phyloP scores from a whole-genome alignment of 108 stramenopile genomes.

The Stephanodiscus minutulus region DNA sequence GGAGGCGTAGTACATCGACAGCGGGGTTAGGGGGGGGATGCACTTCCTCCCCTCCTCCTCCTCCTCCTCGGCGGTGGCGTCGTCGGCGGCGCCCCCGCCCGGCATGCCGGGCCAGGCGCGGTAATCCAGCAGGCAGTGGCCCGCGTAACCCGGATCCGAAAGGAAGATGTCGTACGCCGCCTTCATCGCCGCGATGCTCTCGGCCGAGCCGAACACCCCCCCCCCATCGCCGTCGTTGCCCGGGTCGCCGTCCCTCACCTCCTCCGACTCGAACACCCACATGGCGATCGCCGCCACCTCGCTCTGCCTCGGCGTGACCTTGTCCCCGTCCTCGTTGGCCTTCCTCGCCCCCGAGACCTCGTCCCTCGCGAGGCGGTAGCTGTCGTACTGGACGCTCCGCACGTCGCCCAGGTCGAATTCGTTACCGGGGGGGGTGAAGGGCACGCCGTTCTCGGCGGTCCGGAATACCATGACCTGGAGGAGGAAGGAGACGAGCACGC shows the following conservation, averaged over 20 bases:
- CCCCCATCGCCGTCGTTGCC: neutral
- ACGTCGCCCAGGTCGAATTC: conserved; percentile 52
- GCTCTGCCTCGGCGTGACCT: conserved; percentile 7
- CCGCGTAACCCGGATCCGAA: conserved; percentile 26
- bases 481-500: conserved; percentile 41
- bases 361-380: conserved; percentile 47
- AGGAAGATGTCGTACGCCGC: conserved; percentile 51
- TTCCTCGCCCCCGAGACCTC: conserved; percentile 16
- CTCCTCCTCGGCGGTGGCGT: neutral
- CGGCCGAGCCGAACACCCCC: conserved; percentile 43
- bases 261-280: conserved; percentile 54
- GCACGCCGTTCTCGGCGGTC: conserved; percentile 40
- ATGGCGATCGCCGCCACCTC: conserved; percentile 40
- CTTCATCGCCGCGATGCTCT: conserved; percentile 44
- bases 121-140: conserved; percentile 49
- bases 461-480: conserved; percentile 39
- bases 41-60: conserved; percentile 31
- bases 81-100: too few species aligned
- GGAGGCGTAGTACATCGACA: conserved; percentile 51
- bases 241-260: conserved; percentile 2
- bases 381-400: conserved; percentile 54
- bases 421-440: conserved; percentile 46
- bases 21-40: conserved; percentile 30
- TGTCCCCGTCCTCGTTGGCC: neutral
- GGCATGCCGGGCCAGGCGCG: neutral